phyloP scores from a whole-genome alignment of 805 yeast genomes.

The Candida sonorensis region DNA sequence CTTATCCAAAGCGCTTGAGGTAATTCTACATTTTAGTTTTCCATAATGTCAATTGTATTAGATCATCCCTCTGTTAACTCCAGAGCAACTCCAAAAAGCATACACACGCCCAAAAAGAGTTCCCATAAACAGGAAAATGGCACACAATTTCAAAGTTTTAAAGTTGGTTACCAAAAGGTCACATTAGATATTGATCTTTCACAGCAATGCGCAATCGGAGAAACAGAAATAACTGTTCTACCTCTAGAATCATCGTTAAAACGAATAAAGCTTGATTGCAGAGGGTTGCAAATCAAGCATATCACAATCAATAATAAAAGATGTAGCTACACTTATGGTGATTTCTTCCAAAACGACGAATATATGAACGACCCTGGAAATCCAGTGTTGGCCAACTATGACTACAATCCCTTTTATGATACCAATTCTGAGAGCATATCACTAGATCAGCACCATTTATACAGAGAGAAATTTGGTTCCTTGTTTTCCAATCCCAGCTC shows the following conservation, averaged over 20 bases:
- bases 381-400: constrained; percentile 24
- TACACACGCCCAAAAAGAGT: constrained; percentile 18
- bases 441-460: constrained; percentile 53
- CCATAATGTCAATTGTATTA: constrained; percentile 5
- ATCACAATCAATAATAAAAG: constrained; percentile 60
- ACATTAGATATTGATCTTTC: constrained; percentile 72
- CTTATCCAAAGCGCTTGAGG: no score
- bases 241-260: constrained; percentile 59
- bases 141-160: constrained; percentile 40
- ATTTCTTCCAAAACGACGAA: constrained; percentile 34
- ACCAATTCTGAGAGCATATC: constrained; percentile 33
- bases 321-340: constrained; percentile 50
- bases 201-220: constrained; percentile 53
- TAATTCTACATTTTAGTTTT: no score
- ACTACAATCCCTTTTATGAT: constrained; percentile 31
- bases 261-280: constrained; percentile 66
- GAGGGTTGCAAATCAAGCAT: constrained; percentile 60
- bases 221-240: constrained; percentile 74
- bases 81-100: no score
- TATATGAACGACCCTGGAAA: constrained; percentile 25
- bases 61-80: constrained; percentile 20
- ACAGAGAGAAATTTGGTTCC: constrained; percentile 45
- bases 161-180: constrained; percentile 80
- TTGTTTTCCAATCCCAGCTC: constrained; percentile 42
- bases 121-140: constrained; percentile 17